phyloP scores from a whole-genome alignment of 306 rosid species.

The Urtica urens region DNA sequence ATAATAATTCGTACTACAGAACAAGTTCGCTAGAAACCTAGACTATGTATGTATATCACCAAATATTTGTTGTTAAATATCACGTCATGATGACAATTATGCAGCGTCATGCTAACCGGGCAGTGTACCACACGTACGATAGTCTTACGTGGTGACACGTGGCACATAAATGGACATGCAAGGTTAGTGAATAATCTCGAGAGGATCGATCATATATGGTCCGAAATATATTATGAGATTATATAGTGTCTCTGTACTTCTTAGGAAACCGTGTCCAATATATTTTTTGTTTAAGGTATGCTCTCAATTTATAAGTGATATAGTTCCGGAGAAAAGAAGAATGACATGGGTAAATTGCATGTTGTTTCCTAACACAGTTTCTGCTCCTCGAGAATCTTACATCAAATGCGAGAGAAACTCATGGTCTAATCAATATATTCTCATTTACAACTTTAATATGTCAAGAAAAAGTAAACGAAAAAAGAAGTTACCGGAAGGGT shows the following conservation, averaged over 20 bases:
- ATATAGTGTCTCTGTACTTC: too few species aligned
- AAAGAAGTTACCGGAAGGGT: conserved; percentile 4
- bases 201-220: too few species aligned
- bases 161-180: conserved; percentile 7
- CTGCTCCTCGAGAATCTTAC: neutral
- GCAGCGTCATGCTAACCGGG: neutral
- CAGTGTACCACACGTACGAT: neutral
- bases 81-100: too few species aligned
- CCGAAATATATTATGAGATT: too few species aligned
- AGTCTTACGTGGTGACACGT: conserved; percentile 4
- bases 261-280: too few species aligned
- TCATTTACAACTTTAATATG: neutral
- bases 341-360: neutral
- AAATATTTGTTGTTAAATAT: too few species aligned
- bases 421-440: conserved; percentile 8
- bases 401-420: conserved; percentile 3
- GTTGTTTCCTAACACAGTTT: neutral
- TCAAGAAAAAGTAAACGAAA: conserved; percentile 1
- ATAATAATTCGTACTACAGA: too few species aligned
- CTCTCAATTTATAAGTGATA: too few species aligned
- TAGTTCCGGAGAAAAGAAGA: neutral
- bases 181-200: too few species aligned
- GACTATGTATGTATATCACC: too few species aligned
- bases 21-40: too few species aligned
- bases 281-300: too few species aligned